Base-by-base conservation (phyloP, 1,284 basidiomycete genomes). In the Porogramme epimiltina region DNA sequence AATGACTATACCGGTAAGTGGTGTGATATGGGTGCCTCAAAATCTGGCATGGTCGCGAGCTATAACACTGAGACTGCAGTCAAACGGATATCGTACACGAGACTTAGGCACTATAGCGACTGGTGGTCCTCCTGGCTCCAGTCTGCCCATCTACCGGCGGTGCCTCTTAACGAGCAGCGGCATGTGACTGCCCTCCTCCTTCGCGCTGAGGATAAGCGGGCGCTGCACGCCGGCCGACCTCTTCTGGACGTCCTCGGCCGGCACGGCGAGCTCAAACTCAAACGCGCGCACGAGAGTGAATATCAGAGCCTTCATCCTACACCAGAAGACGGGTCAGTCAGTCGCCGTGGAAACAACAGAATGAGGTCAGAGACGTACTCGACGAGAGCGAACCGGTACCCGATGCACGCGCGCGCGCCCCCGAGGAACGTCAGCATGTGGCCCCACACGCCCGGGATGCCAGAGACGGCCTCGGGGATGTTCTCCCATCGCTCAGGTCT, bases 341-440 rank as follows among this genome's bases (percentile, higher is more conserved):
- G 10, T n/a, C 16, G 18, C 11, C 3, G 18, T 22, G 36, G 36
- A 16, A n/a, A n/a, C n/a, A 20, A 3, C 47, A n/a, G 70, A 15
- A 38, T 8, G n/a, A 18, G 33, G 6, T 3, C 19, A 18, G 40
- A n/a, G 42, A 64, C 73, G 44, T 56, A 83, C 80, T 90, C 86
- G 18, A 82, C 72, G n/a, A 90, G 60, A 1, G 87, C 77, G 62
- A 90, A 89, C 3, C 84, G 78, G 64, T 84, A 89, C 0, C 87
- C 87, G 43, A 86, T 85, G 59, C 84, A 87, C 1, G 81, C 76
- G 26, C 77, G 75, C 4, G 82, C 76, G 1, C 84, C 85, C n/a
- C 80, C 80, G 4, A 84, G 59, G 73, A 89, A 89, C 1, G 79
- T 77, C 37, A 87, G 67, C 60, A 81, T 49, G 55, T 85, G 76